Conservation (phyloP, 129 eudicot genomes). For the Kitagawia praeruptora region DNA sequence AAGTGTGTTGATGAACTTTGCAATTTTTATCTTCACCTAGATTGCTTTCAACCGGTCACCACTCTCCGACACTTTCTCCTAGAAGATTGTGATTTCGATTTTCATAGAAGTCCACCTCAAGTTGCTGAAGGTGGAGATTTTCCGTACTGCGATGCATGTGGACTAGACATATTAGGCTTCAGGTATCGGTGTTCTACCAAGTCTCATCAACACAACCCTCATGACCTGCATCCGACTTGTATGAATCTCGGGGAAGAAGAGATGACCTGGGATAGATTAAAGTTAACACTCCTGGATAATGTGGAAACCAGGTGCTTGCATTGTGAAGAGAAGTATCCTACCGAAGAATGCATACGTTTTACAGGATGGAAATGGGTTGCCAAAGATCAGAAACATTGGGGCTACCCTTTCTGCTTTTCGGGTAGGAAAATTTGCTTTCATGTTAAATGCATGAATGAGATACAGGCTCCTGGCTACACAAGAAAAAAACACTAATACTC, state of each 20-base stretch:
- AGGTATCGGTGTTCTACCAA: not conserved
- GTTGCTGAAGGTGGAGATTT: not conserved
- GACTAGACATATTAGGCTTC: not conserved
- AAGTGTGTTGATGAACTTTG: not conserved
- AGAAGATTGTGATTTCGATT: not conserved
- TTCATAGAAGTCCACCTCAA: not conserved
- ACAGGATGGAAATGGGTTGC: constrained; percentile 3
- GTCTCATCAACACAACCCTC: not conserved
- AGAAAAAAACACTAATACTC: not conserved
- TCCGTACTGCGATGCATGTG: not conserved
- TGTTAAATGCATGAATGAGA: not conserved
- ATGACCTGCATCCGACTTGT: constrained; percentile 6
- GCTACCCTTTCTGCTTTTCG: not conserved
- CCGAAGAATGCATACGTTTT: not conserved
- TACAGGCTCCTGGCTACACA: not conserved
- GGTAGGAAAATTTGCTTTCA: not conserved
- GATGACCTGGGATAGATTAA: not conserved
- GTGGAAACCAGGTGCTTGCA: constrained; percentile 5
- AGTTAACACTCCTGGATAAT: not conserved
- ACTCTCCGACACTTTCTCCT: not conserved
- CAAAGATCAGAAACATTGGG: not conserved
- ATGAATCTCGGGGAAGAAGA: not conserved
- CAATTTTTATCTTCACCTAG: not conserved
- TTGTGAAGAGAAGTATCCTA: not conserved
- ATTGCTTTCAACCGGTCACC: not conserved